Evolutionary conservation across 176 grass and related monocot genomes (phyloP).

Genomic region (Themeda triandra): DNA sequence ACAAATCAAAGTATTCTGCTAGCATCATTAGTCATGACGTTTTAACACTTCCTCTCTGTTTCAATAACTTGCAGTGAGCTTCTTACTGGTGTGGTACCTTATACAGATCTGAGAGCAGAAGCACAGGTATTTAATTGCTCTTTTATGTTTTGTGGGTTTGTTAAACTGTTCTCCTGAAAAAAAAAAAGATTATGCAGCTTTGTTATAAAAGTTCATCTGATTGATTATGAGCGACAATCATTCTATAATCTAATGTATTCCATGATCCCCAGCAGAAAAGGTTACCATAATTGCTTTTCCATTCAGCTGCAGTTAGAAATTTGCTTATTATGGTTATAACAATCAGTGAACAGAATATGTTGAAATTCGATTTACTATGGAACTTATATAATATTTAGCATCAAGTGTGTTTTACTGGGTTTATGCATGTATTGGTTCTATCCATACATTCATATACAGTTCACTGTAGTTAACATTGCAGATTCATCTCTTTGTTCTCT

Average conservation of each 20-base stretch:
- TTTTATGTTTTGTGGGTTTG: slow-evolving; percentile 21
- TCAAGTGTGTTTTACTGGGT: not conserved
- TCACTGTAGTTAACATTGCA: slow-evolving; percentile 7
- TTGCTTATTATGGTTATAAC: not conserved
- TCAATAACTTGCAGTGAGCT: slow-evolving; percentile 69
- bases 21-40: not conserved
- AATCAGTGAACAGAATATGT: slow-evolving; percentile 2
- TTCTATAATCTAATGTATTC: no score
- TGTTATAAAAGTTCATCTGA: not conserved
- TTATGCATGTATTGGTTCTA: not conserved
- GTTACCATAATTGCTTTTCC: not conserved
- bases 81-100: slow-evolving; percentile 92
- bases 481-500: not conserved
- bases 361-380: not conserved
- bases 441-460: not conserved
- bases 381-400: not conserved
- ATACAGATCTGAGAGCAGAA: slow-evolving; percentile 94
- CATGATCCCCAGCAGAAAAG: not conserved
- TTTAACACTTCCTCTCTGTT: not conserved
- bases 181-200: no score
- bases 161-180: not conserved
- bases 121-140: slow-evolving; percentile 69
- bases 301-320: not conserved
- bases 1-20: not conserved
- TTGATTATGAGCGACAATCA: no score